These are phyloP conservation scores for Rhododendron vialii DNA, from an alignment of 148 eudicot genomes.

Conservation along the genomic window DNA sequence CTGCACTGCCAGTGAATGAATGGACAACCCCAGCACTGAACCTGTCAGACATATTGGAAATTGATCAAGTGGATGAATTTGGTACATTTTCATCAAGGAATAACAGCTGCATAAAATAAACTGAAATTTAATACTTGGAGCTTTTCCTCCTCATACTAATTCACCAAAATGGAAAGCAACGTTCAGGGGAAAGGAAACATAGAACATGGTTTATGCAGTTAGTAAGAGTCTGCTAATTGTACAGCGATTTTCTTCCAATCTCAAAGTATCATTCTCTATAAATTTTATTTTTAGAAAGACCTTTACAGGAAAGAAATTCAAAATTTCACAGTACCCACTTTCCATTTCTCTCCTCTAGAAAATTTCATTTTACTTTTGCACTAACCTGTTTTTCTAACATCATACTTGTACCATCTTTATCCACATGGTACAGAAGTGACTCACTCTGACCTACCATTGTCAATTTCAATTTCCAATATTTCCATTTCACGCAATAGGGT, in stretches of 20 bases:
- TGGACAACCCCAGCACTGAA: constrained; percentile 82
- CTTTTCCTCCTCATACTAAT: constrained; percentile 7
- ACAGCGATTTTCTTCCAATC: not conserved
- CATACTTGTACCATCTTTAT: not conserved
- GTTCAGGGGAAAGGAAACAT: not conserved
- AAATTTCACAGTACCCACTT: not conserved
- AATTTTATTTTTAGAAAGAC: not conserved
- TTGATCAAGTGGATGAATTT: not conserved
- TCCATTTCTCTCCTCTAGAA: not conserved
- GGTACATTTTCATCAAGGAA: not conserved
- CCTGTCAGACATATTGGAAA: constrained; percentile 29
- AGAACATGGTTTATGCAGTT: not conserved
- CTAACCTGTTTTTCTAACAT: not conserved
- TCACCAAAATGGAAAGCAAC: not conserved
- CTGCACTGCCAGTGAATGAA: constrained; percentile 89
- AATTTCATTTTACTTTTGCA: not conserved
- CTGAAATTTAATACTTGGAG: not conserved
- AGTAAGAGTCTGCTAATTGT: not conserved
- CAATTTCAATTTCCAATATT: not conserved
- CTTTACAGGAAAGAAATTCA: not conserved
- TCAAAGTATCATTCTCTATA: not conserved
- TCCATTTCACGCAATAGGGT: not conserved
- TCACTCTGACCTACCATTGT: not conserved
- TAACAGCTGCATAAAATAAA: constrained; percentile 1
- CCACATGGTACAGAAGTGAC: not conserved